These are phyloP conservation scores for Styphnolobium japonicum DNA, from an alignment of 306 rosid species.

Conservation along the genomic window DNA sequence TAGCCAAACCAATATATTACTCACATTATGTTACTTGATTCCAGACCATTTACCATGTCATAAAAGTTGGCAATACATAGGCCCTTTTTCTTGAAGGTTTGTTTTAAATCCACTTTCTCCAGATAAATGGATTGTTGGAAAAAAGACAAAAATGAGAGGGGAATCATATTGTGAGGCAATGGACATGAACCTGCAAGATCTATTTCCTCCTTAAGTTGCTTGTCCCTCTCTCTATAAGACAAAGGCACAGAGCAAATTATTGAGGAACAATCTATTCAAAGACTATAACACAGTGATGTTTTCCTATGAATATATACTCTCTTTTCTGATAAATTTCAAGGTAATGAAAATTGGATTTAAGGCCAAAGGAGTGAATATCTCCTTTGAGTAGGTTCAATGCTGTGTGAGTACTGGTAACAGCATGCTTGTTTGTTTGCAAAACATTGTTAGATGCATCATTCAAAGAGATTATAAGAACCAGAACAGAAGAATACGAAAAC, in stretches of 20 bases:
- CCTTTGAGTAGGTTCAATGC: not conserved
- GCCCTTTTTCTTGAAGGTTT: not conserved
- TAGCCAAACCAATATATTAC: conserved; percentile 1
- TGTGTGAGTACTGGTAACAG: not conserved
- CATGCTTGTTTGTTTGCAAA: not conserved
- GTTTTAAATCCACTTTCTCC: not conserved
- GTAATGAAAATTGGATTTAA: not conserved
- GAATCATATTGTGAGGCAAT: not conserved
- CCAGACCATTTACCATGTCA: conserved; percentile 12
- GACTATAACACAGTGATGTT: not conserved
- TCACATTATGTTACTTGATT: not conserved
- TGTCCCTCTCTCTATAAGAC: not conserved
- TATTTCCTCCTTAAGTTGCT: not conserved
- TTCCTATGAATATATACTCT: not conserved
- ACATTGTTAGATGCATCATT: not conserved
- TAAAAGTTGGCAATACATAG: not conserved
- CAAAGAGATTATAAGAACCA: not conserved
- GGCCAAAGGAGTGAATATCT: not conserved
- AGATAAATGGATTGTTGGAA: not conserved
- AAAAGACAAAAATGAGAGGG: not conserved
- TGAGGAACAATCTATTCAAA: not conserved
- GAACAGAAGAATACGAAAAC: not conserved
- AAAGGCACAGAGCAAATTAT: not conserved
- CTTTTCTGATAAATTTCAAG: not conserved
- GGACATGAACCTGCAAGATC: not conserved